phyloP scores from a whole-genome alignment of 768 basidiomycete species.

The Asterophora parasitica region DNA sequence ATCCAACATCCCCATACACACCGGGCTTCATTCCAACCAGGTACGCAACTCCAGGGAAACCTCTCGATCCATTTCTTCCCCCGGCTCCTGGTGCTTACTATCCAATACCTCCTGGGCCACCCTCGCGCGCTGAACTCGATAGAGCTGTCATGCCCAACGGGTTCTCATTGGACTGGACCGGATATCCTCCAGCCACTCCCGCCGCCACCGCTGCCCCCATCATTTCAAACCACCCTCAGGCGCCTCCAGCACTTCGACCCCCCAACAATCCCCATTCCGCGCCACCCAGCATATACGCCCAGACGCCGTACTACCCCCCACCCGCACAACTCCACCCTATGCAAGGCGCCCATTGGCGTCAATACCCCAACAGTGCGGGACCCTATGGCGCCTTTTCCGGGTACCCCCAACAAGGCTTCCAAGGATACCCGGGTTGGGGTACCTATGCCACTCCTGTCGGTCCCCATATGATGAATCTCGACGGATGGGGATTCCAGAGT shows the following conservation, averaged over 20 bases:
- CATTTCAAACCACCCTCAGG: background rate
- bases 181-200: slow-evolving; percentile 15
- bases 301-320: background rate
- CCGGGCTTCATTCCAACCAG: slow-evolving; percentile 35
- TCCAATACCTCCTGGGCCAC: slow-evolving; percentile 7
- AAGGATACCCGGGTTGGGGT: background rate
- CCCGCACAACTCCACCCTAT: background rate
- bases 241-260: background rate
- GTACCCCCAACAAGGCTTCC: background rate
- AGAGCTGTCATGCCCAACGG: slow-evolving; percentile 4
- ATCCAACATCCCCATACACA: slow-evolving; percentile 34
- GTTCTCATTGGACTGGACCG: slow-evolving; percentile 21
- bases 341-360: background rate
- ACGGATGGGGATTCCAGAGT: slow-evolving; percentile 1
- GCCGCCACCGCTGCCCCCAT: background rate
- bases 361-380: background rate
- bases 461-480: slow-evolving; percentile 3
- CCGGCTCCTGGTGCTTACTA: slow-evolving; percentile 11
- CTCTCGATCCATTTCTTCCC: slow-evolving; percentile 8
- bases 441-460: background rate
- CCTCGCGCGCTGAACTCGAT: background rate
- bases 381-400: slow-evolving; percentile 2
- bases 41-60: slow-evolving; percentile 11
- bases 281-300: background rate
- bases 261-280: background rate